These are phyloP conservation scores for Pterocarpus macrocarpus DNA, from an alignment of 306 rosid species.

Conservation along the genomic window DNA sequence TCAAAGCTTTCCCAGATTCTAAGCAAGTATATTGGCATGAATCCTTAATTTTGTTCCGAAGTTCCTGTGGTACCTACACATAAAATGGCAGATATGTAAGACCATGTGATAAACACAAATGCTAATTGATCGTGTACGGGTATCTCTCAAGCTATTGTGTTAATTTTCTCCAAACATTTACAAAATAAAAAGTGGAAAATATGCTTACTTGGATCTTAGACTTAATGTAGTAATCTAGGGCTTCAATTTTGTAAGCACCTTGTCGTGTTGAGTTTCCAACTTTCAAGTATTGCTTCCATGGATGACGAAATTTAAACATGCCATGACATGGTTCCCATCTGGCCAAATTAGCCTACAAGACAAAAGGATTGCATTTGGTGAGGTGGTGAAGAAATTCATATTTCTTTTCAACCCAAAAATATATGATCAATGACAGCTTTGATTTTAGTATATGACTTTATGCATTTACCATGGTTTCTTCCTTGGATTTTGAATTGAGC, in stretches of 20 bases:
- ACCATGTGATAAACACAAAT: too few relatives aligned
- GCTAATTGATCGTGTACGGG: too few relatives aligned
- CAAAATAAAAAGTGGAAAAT: too few relatives aligned
- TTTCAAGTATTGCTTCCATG: slow-evolving; percentile 71
- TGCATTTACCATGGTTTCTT: slow-evolving; percentile 58
- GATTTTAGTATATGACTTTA: too few relatives aligned
- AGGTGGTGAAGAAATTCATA: not conserved
- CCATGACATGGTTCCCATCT: slow-evolving; percentile 76
- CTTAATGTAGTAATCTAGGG: slow-evolving; percentile 42
- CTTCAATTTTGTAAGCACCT: slow-evolving; percentile 65
- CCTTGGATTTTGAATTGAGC: slow-evolving; percentile 58
- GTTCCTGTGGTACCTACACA: slow-evolving; percentile 44
- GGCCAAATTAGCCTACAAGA: slow-evolving; percentile 62
- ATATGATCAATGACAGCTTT: not conserved
- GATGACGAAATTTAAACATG: slow-evolving; percentile 61
- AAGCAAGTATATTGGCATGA: slow-evolving; percentile 49
- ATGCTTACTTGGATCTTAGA: slow-evolving; percentile 6
- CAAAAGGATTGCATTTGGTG: not conserved
- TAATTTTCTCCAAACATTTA: too few relatives aligned
- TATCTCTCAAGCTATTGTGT: too few relatives aligned
- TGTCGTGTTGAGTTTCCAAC: slow-evolving; percentile 54
- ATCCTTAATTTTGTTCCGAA: slow-evolving; percentile 50
- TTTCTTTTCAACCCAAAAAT: not conserved
- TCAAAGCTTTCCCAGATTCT: slow-evolving; percentile 56
- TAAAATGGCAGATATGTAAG: not conserved